Base-by-base conservation (phyloP, 1,284 basidiomycete genomes). In the Xerocomus cyaneibrunnescens region DNA sequence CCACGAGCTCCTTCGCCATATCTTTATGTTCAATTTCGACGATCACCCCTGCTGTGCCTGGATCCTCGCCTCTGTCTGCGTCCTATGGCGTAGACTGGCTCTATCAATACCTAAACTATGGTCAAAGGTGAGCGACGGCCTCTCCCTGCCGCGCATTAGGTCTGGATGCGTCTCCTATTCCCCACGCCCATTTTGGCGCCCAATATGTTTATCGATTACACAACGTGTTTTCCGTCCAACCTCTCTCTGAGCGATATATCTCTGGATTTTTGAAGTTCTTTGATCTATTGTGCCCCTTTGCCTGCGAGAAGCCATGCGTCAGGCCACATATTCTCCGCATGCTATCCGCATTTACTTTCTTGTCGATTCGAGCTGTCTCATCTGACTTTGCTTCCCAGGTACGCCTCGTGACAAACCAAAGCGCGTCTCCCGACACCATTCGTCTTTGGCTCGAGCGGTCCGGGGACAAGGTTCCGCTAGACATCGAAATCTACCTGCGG, bases 361-460 rank as follows among this genome's bases (percentile, higher is more conserved):
- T 51, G 16, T 30, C 16, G 36, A 38, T 51, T 44, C 16, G 42
- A 40, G 28, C 31, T 19, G 14, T 38, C 32, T 14, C 14, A 42
- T 44, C 57, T 52, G 30, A 57, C 41, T 30, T 32, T 19, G 40
- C 21, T 28, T 2, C 36, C 51, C 65, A 86, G 83, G 87, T 90
- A 58, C 84, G 85, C 21, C 77, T 90, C 38, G 73, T 84, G 45
- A 87, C 87, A 16, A 83, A 79, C 19, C 84, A 82, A 54, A 74
- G 79, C 40, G 74, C 83, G 16, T 85, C 86, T 30, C 79, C 87
- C n/a, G 87, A 90, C 62, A 87, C 83, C 13, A 78, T 89, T 44
- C 81, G 87, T 5, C 74, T 90, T 13, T 89, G 87, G 87, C 74
- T 90, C 1, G 87, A 89, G 65, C 83, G 87, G 19, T 85, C 87